phyloP scores from a whole-genome alignment of 176 grass and related monocot species.

The Cocos nucifera region DNA sequence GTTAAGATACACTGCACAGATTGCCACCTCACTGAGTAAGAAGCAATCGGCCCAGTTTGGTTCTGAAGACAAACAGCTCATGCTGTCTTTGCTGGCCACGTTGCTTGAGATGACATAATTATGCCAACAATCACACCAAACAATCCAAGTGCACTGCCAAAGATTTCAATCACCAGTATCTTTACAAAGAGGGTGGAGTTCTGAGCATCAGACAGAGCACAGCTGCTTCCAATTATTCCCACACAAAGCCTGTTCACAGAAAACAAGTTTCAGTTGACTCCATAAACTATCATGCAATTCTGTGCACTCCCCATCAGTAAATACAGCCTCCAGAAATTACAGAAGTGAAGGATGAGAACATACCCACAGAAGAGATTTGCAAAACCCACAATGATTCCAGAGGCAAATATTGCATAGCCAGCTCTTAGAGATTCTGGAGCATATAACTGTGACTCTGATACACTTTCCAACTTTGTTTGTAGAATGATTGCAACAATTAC shows the following conservation, averaged over 20 bases:
- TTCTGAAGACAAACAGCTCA: slow-evolving; percentile 5
- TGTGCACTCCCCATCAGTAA: too few relatives aligned
- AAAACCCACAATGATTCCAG: slow-evolving; percentile 94
- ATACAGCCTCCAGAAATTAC: too few relatives aligned
- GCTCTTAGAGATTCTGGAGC: slow-evolving; percentile 79
- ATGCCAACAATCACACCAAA: slow-evolving; percentile 98
- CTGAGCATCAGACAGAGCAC: slow-evolving; percentile 91
- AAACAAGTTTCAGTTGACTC: too few relatives aligned
- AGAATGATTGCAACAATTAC: slow-evolving; percentile 98
- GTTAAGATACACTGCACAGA: too few relatives aligned
- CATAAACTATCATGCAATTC: too few relatives aligned
- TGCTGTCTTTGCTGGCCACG: slow-evolving; percentile 59
- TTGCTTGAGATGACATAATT: slow-evolving; percentile 97
- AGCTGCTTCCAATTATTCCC: slow-evolving; percentile 97
- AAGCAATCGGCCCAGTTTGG: too few relatives aligned
- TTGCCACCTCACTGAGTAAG: too few relatives aligned
- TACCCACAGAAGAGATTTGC: slow-evolving; percentile 96
- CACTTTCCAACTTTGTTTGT: slow-evolving; percentile 97
- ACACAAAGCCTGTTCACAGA: slow-evolving; percentile 58
- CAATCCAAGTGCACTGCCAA: slow-evolving; percentile 85
- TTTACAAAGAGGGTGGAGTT: slow-evolving; percentile 98
- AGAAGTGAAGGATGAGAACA: background rate
- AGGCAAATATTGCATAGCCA: slow-evolving; percentile 93
- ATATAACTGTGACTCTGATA: slow-evolving; percentile 57
- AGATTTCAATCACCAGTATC: slow-evolving; percentile 97